phyloP scores from a whole-genome alignment of 108 stramenopile genomes.

The Skeletonema grethae region DNA sequence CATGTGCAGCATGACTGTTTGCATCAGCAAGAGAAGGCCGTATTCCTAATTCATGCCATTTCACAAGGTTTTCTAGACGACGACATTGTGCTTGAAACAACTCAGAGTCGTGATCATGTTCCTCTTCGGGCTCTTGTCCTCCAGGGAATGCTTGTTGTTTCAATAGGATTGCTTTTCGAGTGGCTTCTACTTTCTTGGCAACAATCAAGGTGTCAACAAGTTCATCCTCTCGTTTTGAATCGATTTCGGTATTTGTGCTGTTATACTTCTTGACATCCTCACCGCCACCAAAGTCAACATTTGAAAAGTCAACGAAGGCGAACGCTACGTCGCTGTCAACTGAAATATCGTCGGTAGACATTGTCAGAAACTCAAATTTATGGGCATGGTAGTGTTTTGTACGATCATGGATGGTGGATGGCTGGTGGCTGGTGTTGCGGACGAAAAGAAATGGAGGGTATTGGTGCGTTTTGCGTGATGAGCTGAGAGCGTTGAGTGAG shows the following conservation, averaged over 20 bases:
- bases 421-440: too few relatives aligned
- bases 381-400: too few relatives aligned
- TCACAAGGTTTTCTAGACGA: slow-evolving; percentile 27
- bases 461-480: too few relatives aligned
- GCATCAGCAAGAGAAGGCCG: slow-evolving; percentile 29
- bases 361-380: neutral
- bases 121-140: slow-evolving; percentile 14
- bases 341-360: slow-evolving; percentile 7
- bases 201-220: neutral
- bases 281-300: slow-evolving; percentile 31
- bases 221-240: neutral
- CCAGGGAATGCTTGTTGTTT: slow-evolving; percentile 16
- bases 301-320: slow-evolving; percentile 34
- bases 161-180: neutral
- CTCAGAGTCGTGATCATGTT: slow-evolving; percentile 16
- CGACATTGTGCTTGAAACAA: slow-evolving; percentile 30
- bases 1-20: slow-evolving; percentile 34
- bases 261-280: neutral
- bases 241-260: neutral
- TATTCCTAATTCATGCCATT: slow-evolving; percentile 44
- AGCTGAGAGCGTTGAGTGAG: too few relatives aligned
- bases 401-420: too few relatives aligned
- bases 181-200: neutral
- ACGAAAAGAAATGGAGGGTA: too few relatives aligned
- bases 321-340: slow-evolving; percentile 37